Conservation (phyloP, 73 alveolate genomes). For the Paramecium sexaurelia region DNA sequence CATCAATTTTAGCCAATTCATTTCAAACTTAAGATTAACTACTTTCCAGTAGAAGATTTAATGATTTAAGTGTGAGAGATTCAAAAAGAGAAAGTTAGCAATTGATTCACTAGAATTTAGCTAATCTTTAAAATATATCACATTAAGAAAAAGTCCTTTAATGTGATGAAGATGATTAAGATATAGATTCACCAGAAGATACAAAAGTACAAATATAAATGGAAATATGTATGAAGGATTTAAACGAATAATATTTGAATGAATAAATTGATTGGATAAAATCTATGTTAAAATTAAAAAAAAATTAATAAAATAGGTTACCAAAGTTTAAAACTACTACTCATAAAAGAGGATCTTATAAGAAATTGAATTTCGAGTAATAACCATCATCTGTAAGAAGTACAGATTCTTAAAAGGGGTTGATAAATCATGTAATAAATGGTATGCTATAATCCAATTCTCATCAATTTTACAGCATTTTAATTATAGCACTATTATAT, state of each 20-base stretch:
- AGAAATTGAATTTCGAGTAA: neutral
- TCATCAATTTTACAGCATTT: neutral
- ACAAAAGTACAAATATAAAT: neutral
- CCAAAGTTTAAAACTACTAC: neutral
- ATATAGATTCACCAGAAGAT: neutral
- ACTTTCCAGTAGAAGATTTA: neutral
- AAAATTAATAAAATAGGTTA: neutral
- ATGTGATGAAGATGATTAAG: neutral
- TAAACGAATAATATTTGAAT: neutral
- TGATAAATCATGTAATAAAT: neutral
- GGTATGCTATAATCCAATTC: neutral
- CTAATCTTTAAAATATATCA: neutral
- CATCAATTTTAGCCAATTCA: neutral
- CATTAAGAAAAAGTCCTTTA: neutral
- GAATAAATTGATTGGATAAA: conserved; percentile 11
- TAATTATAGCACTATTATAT: neutral
- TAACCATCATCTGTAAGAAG: neutral
- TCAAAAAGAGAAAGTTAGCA: neutral
- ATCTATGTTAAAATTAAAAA: neutral
- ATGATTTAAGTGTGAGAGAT: neutral
- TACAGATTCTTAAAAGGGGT: neutral
- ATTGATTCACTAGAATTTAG: neutral
- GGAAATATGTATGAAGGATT: neutral
- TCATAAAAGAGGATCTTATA: neutral
- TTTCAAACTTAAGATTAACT: neutral